Percentiles rank a stretch among this genome's conserved stretches.
phyloP scores from a whole-genome alignment of 176 grass and related monocot genomes.

The Melocanna baccifera region DNA sequence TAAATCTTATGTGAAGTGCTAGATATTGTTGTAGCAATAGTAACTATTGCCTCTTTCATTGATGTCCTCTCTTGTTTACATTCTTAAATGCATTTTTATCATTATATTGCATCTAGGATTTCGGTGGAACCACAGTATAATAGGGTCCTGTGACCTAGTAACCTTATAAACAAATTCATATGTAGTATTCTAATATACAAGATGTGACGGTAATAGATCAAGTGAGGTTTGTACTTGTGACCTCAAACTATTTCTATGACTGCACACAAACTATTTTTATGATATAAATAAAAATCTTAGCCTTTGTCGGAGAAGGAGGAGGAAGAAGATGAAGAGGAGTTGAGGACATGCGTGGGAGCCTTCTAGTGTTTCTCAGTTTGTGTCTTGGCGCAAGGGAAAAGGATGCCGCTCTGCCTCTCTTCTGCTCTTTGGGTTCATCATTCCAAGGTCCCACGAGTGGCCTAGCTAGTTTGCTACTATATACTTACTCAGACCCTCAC shows the following conservation, averaged over 20 bases:
- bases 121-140: too few species aligned
- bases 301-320: not conserved
- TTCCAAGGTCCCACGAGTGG: constrained; percentile 75
- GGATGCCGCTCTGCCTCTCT: constrained; percentile 30
- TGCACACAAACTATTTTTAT: not conserved
- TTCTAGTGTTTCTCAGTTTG: constrained; percentile 20
- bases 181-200: too few species aligned
- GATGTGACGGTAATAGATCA: too few species aligned
- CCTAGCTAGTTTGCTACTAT: constrained; percentile 26
- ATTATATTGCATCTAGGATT: too few species aligned
- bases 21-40: not conserved
- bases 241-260: too few species aligned
- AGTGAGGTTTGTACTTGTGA: too few species aligned
- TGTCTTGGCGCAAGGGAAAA: constrained; percentile 51
- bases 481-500: not conserved
- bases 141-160: too few species aligned
- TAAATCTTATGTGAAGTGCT: not conserved
- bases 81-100: not conserved
- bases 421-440: constrained; percentile 48
- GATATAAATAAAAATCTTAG: not conserved
- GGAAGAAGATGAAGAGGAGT: not conserved
- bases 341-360: not conserved
- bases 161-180: too few species aligned
- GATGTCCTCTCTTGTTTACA: too few species aligned
- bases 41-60: not conserved